Conservation (phyloP, 2,329 filamentous ascomycete genomes). For the Penicillium sp. region DNA sequence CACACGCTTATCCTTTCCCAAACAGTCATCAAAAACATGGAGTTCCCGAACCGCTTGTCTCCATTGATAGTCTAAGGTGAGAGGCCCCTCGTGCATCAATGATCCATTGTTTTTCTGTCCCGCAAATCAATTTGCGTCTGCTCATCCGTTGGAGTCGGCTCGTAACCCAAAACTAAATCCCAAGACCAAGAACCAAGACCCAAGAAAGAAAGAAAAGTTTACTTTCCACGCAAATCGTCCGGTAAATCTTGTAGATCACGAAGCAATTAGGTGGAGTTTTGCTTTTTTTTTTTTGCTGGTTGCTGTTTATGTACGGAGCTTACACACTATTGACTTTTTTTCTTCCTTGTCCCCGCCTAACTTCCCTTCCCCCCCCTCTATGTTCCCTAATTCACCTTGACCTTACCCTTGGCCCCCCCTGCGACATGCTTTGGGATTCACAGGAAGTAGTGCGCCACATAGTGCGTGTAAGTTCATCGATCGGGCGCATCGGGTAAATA, state of each 20-base stretch:
- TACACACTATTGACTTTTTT: neutral
- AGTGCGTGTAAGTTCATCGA: neutral
- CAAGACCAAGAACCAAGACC: neutral
- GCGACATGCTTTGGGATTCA: neutral
- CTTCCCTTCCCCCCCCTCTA: neutral
- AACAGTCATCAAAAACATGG: neutral
- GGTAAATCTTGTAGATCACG: neutral
- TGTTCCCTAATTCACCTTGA: neutral
- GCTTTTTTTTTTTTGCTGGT: neutral
- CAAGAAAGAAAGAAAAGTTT: neutral
- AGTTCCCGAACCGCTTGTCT: slow-evolving; percentile 5
- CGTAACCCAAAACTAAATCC: neutral
- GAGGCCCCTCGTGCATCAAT: neutral
- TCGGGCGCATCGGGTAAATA: slow-evolving; percentile 4
- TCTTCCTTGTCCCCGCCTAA: neutral
- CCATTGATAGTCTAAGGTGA: slow-evolving; percentile 1
- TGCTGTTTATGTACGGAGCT: neutral
- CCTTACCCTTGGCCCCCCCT: neutral
- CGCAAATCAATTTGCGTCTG: neutral
- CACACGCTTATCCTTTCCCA: neutral
- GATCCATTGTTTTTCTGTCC: neutral
- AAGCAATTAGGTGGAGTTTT: neutral
- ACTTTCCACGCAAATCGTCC: neutral
- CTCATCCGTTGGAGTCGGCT: neutral
- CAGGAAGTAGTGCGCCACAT: neutral